Percentiles rank a stretch among this genome's conserved stretches.
phyloP scores from a whole-genome alignment of 352 stramenopile species.

The Phytophthora nicotianae region DNA sequence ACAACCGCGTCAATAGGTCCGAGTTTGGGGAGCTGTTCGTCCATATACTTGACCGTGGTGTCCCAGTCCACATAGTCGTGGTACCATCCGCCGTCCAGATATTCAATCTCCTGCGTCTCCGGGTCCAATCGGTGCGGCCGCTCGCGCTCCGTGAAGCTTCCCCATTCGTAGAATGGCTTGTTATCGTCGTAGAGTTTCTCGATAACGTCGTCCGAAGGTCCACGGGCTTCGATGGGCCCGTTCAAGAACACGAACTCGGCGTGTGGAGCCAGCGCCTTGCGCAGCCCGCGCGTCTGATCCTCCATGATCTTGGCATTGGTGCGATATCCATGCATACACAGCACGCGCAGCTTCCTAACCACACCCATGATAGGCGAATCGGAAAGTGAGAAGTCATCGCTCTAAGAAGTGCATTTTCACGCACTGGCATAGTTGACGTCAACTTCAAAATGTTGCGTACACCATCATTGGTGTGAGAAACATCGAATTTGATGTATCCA shows the following conservation, averaged over 20 bases:
- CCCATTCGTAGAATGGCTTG: constrained; percentile 65
- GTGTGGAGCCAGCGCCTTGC: constrained; percentile 42
- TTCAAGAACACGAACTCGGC: constrained; percentile 70
- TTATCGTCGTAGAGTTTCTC: constrained; percentile 47
- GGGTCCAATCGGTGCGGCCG: constrained; percentile 25
- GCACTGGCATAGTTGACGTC: constrained; percentile 19
- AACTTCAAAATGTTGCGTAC: constrained; percentile 16
- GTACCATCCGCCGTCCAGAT: constrained; percentile 46
- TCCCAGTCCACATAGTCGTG: constrained; percentile 57
- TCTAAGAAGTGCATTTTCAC: neutral
- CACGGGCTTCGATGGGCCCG: constrained; percentile 47
- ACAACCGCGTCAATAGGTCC: constrained; percentile 66
- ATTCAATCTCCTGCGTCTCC: constrained; percentile 29
- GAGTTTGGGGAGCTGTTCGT: constrained; percentile 46
- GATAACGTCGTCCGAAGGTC: constrained; percentile 51
- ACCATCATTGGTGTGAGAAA: constrained; percentile 2
- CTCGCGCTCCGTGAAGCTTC: constrained; percentile 31
- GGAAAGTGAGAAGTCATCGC: constrained; percentile 10
- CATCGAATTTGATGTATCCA: neutral
- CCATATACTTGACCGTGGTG: constrained; percentile 46
- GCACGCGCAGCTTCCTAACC: constrained; percentile 47
- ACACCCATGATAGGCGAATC: constrained; percentile 17
- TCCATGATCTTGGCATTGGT: constrained; percentile 61
- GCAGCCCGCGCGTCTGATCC: constrained; percentile 53
- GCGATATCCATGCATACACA: constrained; percentile 70